Base-by-base conservation (phyloP, 1,284 basidiomycete species). In the Apiotrichum porosum region DNA sequence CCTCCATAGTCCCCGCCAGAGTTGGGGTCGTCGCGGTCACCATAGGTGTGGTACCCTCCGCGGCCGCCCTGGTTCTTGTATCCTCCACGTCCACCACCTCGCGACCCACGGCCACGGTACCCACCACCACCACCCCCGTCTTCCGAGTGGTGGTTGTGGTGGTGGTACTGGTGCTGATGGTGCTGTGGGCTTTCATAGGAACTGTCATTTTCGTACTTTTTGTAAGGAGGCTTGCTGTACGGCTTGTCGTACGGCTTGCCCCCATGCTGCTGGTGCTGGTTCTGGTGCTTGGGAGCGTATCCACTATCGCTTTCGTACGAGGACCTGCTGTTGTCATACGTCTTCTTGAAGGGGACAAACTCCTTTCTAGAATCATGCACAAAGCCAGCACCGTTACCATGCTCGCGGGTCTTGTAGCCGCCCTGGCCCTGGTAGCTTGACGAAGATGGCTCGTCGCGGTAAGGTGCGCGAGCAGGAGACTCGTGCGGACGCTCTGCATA, bases 211-310 rank as follows among this genome's bases (percentile, higher is more conserved):
- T 32, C 21, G 40, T 42, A 42, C 40, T 21, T 31, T 5, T 42
- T 42, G 39, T 30, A 21, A 4, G 8, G 17, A 8, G 31, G 21
- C 15, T 44, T 34, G 41, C 24, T 22, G 14, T n/a, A 35, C 33
- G 22, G 22, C 31, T 35, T 34, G 28, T 42, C 41, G 32, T 42
- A 42, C 19, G 41, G 41, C 38, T 40, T 42, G 9, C 32, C 22
- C 6, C n/a, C 22, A 9, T 42, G 31, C 32, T 42, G n/a, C 26
- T 42, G 30, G 22, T 42, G 33, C 19, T 31, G 41, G 26, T 40
- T 33, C 10, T 36, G 17, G 17, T 36, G 19, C 18, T 36, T 18
- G 17, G n/a, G 18, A 5, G 8, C 12, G 26, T 28, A 28, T 28
- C 26, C 26, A n/a, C n/a, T n/a, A 12, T 28, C 26, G 26, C 26